phyloP scores from a whole-genome alignment of 2,329 filamentous ascomycete species.

The Arthrobotrys sinensis region DNA sequence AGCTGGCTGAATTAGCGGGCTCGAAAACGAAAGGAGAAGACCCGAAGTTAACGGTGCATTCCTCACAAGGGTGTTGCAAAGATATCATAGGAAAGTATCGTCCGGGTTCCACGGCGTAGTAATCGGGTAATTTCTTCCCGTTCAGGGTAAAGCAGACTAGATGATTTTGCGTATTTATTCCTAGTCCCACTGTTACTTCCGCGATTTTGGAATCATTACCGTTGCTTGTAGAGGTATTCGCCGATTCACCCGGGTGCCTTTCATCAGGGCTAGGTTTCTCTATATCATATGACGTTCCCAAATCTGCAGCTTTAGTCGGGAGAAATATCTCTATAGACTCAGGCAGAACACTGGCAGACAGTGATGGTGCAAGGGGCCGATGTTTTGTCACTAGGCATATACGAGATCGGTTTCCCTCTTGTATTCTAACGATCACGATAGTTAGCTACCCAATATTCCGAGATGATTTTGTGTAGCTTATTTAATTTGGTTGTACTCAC shows the following conservation, averaged over 20 bases:
- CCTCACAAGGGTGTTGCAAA: not conserved
- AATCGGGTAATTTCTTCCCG: not conserved
- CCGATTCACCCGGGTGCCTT: too few species aligned
- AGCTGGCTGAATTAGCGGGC: slow-evolving; percentile 4
- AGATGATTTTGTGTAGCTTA: too few species aligned
- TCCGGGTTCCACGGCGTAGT: not conserved
- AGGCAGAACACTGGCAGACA: not conserved
- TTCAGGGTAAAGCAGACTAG: slow-evolving; percentile 2
- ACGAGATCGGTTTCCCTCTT: not conserved
- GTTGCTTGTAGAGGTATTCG: not conserved
- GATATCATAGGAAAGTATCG: slow-evolving; percentile 1
- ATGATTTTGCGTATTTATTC: not conserved
- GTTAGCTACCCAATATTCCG: too few species aligned
- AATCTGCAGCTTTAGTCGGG: too few species aligned
- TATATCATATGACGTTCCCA: too few species aligned
- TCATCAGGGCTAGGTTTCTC: not conserved
- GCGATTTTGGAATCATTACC: not conserved
- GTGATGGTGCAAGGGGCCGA: not conserved
- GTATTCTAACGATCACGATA: too few species aligned
- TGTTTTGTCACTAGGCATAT: not conserved
- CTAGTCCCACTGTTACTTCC: slow-evolving; percentile 1
- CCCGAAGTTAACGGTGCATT: slow-evolving; percentile 18
- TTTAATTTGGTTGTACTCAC: not conserved
- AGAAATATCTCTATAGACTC: not conserved
- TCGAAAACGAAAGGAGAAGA: slow-evolving; percentile 12